Evolutionary conservation across 1,139 yeast species (phyloP), one percentile per base, ranked within the genome.

Genomic region (Candida gigantensis): DNA sequence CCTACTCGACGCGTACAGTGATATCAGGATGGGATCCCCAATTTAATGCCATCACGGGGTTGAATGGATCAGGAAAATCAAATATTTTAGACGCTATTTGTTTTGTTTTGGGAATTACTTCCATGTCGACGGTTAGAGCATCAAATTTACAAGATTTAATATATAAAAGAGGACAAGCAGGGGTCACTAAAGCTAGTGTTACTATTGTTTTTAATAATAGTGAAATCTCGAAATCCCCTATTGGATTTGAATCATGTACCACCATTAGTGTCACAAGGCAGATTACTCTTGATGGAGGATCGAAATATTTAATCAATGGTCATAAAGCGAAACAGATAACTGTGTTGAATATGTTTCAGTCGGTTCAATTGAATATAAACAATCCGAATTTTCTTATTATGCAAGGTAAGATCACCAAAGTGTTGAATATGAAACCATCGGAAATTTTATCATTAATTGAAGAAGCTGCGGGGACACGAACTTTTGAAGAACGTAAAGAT

Each of bases 351-450:
- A 65, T 94, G 34, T 89, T 94, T 57, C 98, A 92, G 58, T 84
- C 95, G 9, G 96, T 94, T 12, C 98, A 94, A 60, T 74, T 94
- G 45, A 94, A 94, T 55, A 90, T 94, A 59, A 92, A 94, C 58
- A 92, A 92, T 54, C 98, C 98, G 24, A 94, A 92, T 60, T 94
- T 94, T 60, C 72, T 94, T 51, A 94, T 94, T 53, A 92, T 94
- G 98, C 99, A 94, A 63, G 99, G 99, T 42, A 85, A 88, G 55
- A 94, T 94, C 62, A 94, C 98, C 24, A 92, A 94, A 58, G 97
- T 94, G 41, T 73, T 94, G 53, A 92, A 94, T 59, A 92, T 92
- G 98, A 89, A 87, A 53, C 95, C 98, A 1, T 65, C 79, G 2
- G 98, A 94, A 57, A 86, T 90, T 24, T 65, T 94, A 49, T 82